Evolutionary conservation across 2,329 filamentous ascomycete genomes (phyloP), one percentile per base, ranked within the genome.

Genomic region (Fusarium equiseti): DNA sequence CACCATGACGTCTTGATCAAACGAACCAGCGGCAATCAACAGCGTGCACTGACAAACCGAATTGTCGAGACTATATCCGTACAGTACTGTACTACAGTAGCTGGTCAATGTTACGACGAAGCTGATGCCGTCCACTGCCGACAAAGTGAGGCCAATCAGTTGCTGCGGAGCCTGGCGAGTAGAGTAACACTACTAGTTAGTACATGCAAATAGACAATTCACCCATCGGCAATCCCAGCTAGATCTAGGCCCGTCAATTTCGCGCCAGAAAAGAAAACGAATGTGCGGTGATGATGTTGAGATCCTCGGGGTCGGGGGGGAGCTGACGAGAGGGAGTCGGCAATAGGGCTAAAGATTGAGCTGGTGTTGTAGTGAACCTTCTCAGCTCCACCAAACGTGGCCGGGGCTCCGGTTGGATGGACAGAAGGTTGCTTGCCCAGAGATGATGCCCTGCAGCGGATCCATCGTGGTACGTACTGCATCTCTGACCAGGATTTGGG

Each of bases 311-410:
- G 24, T 42, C 18, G 61, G 71, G 71, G 71, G 71, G 55, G 71
- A 70, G 72, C 71, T 76, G 72, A 73, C 63, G 69, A 67, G 65
- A 64, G 65, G 65, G 68, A 73, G 59, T 73, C 66, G 71, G 73
- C 60, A 75, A 69, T 76, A 76, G 73, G 74, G 74, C 73, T 76
- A 76, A 74, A 53, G 66, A 68, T 71, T 75, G 65, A 73, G 68
- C 68, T 73, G 73, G 72, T 69, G 66, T 71, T 69, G 66, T 71
- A 62, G 48, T 67, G 55, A 69, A 48, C 43, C 35, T 52, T 27
- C 50, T 51, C 53, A 72, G 68, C 73, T 75, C 73, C 73, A 75
- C 73, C 61, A 71, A 71, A 69, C 70, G 43, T 68, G 62, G 68
- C 71, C 65, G 65, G 73, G 73, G 69, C 65, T 62, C 58, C 63